Conservation (phyloP, 1,284 basidiomycete genomes). For the Pseudozyma hubeiensis region DNA sequence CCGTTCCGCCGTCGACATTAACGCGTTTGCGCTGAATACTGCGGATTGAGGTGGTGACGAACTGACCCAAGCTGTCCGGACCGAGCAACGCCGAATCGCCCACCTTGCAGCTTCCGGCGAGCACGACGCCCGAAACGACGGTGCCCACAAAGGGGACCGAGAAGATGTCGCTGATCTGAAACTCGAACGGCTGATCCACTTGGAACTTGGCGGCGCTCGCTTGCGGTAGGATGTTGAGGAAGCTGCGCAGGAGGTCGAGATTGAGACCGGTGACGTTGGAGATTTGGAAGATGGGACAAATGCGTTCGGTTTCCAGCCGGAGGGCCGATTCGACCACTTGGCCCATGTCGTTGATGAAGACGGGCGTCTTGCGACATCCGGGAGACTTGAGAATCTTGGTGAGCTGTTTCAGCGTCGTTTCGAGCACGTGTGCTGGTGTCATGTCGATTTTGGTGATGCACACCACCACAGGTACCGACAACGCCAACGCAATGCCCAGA, state of each 20-base stretch:
- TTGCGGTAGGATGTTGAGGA: slow-evolving; percentile 68
- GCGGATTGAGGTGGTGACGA: slow-evolving; percentile 82
- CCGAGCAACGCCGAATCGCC: slow-evolving; percentile 84
- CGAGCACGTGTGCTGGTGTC: slow-evolving; percentile 91
- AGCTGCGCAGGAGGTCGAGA: slow-evolving; percentile 74
- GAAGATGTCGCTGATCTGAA: slow-evolving; percentile 71
- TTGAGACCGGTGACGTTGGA: slow-evolving; percentile 96
- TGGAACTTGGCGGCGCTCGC: slow-evolving; percentile 63
- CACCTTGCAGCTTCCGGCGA: slow-evolving; percentile 57
- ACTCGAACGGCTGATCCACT: slow-evolving; percentile 82
- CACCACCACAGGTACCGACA: slow-evolving; percentile 92
- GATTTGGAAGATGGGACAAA: slow-evolving; percentile 92
- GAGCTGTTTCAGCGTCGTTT: slow-evolving; percentile 90
- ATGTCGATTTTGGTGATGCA: slow-evolving; percentile 99
- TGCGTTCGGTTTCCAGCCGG: slow-evolving; percentile 69
- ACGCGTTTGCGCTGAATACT: slow-evolving; percentile 95
- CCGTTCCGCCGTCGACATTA: slow-evolving; percentile 82
- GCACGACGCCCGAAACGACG: slow-evolving; percentile 91
- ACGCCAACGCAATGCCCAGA: slow-evolving; percentile 89
- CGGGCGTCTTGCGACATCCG: slow-evolving; percentile 75
- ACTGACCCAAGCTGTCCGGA: slow-evolving; percentile 92
- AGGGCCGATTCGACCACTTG: slow-evolving; percentile 60
- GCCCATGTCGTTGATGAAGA: slow-evolving; percentile 55
- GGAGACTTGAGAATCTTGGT: slow-evolving; percentile 92
- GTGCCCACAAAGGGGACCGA: slow-evolving; percentile 93